These are phyloP conservation scores for Exophiala sp. DNA, from an alignment of 2,329 filamentous ascomycete species.

Conservation along the genomic window DNA sequence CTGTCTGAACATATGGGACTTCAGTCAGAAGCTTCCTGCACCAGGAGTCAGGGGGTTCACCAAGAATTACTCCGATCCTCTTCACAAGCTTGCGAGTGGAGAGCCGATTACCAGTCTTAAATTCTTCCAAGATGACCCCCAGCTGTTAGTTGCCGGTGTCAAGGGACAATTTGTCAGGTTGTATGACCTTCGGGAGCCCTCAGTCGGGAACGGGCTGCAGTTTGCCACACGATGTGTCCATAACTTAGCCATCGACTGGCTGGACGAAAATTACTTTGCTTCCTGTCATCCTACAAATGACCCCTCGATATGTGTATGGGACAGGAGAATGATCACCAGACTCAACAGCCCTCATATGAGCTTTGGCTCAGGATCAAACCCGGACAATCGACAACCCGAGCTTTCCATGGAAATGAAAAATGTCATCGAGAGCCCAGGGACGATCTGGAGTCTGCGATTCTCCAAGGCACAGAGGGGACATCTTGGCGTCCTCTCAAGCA, in stretches of 20 bases:
- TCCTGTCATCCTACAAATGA: slow-evolving; percentile 55
- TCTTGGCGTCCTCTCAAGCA: slow-evolving; percentile 57
- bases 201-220: slow-evolving; percentile 38
- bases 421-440: slow-evolving; percentile 50
- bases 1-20: slow-evolving; percentile 63
- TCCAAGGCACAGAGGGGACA: slow-evolving; percentile 56
- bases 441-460: slow-evolving; percentile 62
- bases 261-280: slow-evolving; percentile 64
- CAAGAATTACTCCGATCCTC: slow-evolving; percentile 41
- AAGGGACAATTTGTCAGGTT: slow-evolving; percentile 59
- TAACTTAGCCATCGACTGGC: slow-evolving; percentile 61
- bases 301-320: slow-evolving; percentile 60
- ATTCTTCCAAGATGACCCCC: slow-evolving; percentile 59
- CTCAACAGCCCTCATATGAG: slow-evolving; percentile 34
- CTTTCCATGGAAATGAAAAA: slow-evolving; percentile 52
- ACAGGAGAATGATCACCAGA: slow-evolving; percentile 50
- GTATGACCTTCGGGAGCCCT: slow-evolving; percentile 56
- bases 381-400: slow-evolving; percentile 46
- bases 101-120: slow-evolving; percentile 63
- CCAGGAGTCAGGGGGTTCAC: slow-evolving; percentile 30
- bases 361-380: slow-evolving; percentile 31
- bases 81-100: slow-evolving; percentile 58
- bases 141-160: slow-evolving; percentile 59
- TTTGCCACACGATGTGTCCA: slow-evolving; percentile 59
- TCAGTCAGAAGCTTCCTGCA: slow-evolving; percentile 46